Evolutionary conservation across 495 filamentous ascomycete species (phyloP).

Genomic region (Xylaria curta): DNA sequence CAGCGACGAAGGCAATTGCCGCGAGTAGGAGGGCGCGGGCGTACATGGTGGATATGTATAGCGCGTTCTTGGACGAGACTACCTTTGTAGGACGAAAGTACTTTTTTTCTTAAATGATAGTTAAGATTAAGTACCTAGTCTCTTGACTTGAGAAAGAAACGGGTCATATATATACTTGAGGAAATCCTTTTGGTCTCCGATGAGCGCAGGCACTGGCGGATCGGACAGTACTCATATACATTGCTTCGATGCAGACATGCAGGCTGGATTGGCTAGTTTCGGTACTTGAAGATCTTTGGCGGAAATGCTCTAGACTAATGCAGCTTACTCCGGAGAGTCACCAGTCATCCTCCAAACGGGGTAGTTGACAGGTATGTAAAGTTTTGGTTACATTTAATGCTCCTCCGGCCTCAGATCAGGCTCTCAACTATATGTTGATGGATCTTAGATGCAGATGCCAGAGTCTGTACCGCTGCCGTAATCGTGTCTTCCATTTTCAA

Average conservation of each 20-base stretch:
- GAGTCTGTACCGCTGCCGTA: too few relatives aligned
- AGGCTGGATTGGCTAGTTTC: background rate
- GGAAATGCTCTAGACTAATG: background rate
- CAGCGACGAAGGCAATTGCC: background rate
- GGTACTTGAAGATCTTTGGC: too few relatives aligned
- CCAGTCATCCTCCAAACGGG: too few relatives aligned
- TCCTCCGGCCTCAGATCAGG: too few relatives aligned
- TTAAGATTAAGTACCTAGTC: background rate
- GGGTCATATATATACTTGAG: background rate
- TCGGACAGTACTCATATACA: background rate
- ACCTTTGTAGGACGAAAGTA: too few relatives aligned
- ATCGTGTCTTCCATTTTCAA: too few relatives aligned
- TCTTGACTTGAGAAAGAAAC: background rate
- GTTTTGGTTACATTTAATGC: too few relatives aligned
- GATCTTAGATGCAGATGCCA: too few relatives aligned
- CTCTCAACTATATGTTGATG: too few relatives aligned
- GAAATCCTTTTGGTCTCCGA: background rate
- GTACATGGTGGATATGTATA: background rate
- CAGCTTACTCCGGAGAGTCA: background rate
- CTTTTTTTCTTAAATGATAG: background rate
- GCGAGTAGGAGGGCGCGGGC: background rate
- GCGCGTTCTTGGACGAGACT: background rate
- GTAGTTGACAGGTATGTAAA: too few relatives aligned
- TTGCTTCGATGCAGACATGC: background rate
- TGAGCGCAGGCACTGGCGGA: too few relatives aligned